Base-by-base conservation (phyloP, 768 basidiomycete species). In the Leccinum fibrillosum region DNA sequence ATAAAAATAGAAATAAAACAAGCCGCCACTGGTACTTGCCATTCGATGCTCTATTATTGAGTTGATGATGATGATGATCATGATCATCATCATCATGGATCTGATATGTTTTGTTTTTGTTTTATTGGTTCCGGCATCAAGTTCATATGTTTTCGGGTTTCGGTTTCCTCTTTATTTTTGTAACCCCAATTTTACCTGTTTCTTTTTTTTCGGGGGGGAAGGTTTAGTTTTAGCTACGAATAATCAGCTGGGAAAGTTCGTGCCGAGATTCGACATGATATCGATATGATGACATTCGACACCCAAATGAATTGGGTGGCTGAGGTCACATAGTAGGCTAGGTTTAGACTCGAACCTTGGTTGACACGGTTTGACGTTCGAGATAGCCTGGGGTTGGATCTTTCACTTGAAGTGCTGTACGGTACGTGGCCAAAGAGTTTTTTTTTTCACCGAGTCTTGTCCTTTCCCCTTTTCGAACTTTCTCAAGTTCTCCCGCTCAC, bases 11-110 rank as follows among this genome's bases (percentile, higher is more conserved):
- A 44, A 19, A 44, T 5, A 54, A 57, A 25, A 64, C 47, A 25
- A 61, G 54, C 11, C 60, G 60, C 23, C 23, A 23, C 23, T 59
- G 57, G 55, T 59, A 30, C 51, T 50, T 50, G 30, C 39, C 23
- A n/a, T 42, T 42, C 39, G 9, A n/a, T n/a, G n/a, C 12, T 42
- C n/a, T 42, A 15, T 35, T 35, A 35, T 35, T 13, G 34, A 35
- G 13, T 28, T 28, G 28, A 28, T 5, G 13, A 15, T 35, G 6
- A 19, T 42, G 6, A 9, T 39, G 39, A 19, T 7, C 9, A 42
- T 19, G 1, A 26, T 28, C 2, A 42, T 68, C 59, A 67, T 59
- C 59, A 68, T 63, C 17, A n/a, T 39, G 42, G 12, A 57, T 56
- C 65, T 58, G 51, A 28, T 19, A 42, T 42, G 34, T 34, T 34